Conservation (phyloP, 2,329 filamentous ascomycete genomes). For the Podosphaera fusca region DNA sequence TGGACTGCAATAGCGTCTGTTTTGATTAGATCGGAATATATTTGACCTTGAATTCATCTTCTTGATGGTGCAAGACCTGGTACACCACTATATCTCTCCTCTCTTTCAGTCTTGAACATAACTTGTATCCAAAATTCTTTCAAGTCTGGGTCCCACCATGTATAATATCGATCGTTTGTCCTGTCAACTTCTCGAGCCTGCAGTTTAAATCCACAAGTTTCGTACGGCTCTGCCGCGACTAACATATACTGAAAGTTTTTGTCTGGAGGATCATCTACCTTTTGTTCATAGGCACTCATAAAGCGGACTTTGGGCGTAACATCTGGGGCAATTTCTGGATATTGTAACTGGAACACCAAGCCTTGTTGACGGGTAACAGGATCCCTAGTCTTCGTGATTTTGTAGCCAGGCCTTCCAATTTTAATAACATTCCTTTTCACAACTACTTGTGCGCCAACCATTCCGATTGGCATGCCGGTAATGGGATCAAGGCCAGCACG, state of each 20-base stretch:
- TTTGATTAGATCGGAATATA: too few relatives aligned
- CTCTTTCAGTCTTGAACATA: slow-evolving; percentile 94
- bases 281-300: slow-evolving; percentile 95
- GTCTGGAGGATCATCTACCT: slow-evolving; percentile 74
- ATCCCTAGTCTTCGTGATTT: slow-evolving; percentile 90
- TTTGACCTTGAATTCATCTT: background rate
- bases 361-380: slow-evolving; percentile 73
- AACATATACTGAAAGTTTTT: slow-evolving; percentile 87
- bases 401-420: slow-evolving; percentile 90
- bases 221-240: slow-evolving; percentile 90
- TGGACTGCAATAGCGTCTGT: too few relatives aligned
- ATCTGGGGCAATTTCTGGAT: slow-evolving; percentile 64
- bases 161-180: slow-evolving; percentile 70
- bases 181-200: slow-evolving; percentile 84
- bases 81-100: slow-evolving; percentile 59
- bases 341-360: slow-evolving; percentile 86
- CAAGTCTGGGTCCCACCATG: slow-evolving; percentile 82
- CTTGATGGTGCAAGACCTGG: slow-evolving; percentile 27
- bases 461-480: slow-evolving; percentile 48
- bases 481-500: slow-evolving; percentile 40
- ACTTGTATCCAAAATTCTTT: slow-evolving; percentile 97
- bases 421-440: slow-evolving; percentile 72
- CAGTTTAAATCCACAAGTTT: slow-evolving; percentile 91
- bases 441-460: slow-evolving; percentile 38
- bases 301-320: slow-evolving; percentile 70